phyloP scores from a whole-genome alignment of 2,329 filamentous ascomycete genomes.

The Metarhizium guizhouense region DNA sequence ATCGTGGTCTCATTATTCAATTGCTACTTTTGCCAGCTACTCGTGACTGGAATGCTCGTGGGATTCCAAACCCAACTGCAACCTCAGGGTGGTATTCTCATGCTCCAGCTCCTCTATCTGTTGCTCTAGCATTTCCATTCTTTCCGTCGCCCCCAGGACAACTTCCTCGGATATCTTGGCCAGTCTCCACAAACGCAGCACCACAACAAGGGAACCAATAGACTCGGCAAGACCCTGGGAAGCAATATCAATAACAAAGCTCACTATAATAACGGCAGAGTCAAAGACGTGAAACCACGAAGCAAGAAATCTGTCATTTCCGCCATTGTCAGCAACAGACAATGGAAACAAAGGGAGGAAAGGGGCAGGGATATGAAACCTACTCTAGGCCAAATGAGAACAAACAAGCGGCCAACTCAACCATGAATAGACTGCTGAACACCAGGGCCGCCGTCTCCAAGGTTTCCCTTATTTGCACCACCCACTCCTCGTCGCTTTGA shows the following conservation, averaged over 20 bases:
- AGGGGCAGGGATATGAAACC: constrained; percentile 15
- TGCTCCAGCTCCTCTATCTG: constrained; percentile 42
- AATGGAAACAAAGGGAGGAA: neutral
- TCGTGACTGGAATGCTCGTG: constrained; percentile 10
- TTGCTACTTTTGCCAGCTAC: neutral
- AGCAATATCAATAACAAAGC: constrained; percentile 53
- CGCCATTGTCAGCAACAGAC: neutral
- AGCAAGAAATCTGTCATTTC: constrained; percentile 39
- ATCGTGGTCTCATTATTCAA: neutral
- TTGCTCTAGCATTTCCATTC: constrained; percentile 48
- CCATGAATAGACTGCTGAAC: constrained; percentile 56
- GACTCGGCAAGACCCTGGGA: constrained; percentile 52
- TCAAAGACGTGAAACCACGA: constrained; percentile 57
- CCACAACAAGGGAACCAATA: constrained; percentile 56
- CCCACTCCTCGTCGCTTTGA: constrained; percentile 31
- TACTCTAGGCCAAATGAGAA: constrained; percentile 54
- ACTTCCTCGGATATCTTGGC: constrained; percentile 65
- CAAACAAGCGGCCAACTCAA: constrained; percentile 49
- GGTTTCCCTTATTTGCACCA: constrained; percentile 22
- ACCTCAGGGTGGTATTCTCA: constrained; percentile 28
- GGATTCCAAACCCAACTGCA: constrained; percentile 11
- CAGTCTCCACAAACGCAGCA: constrained; percentile 58
- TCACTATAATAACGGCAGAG: constrained; percentile 49
- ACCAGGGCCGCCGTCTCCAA: constrained; percentile 45
- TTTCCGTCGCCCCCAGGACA: constrained; percentile 51